Conservation (phyloP, 1,139 yeast species). For the Geotrichum armillariae region DNA sequence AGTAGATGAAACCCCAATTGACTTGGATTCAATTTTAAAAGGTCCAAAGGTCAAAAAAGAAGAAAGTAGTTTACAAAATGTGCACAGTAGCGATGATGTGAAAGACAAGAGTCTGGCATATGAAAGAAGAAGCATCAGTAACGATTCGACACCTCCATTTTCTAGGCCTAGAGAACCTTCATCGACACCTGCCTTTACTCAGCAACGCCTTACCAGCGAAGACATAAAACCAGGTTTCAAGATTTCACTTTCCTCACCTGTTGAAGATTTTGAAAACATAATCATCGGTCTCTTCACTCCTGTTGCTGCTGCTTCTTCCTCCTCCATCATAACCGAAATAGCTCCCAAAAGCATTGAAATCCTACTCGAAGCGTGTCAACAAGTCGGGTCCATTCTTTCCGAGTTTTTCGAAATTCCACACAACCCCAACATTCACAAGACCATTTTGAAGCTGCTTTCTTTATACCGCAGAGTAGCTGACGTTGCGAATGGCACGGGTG, state of each 20-base stretch:
- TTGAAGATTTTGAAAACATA: not conserved
- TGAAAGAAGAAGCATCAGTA: too few relatives aligned
- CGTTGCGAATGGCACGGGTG: too few relatives aligned
- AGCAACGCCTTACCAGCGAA: too few relatives aligned
- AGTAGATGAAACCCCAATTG: slow-evolving; percentile 7
- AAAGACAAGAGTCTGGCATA: too few relatives aligned
- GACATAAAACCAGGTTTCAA: not conserved
- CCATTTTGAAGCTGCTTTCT: not conserved
- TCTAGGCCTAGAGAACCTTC: too few relatives aligned
- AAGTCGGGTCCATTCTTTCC: not conserved
- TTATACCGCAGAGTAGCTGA: not conserved
- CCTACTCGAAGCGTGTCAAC: not conserved
- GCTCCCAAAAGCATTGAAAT: not conserved
- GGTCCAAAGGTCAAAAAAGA: not conserved
- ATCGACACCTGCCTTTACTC: too few relatives aligned
- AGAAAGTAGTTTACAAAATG: too few relatives aligned
- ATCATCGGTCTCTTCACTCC: too few relatives aligned
- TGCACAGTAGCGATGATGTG: too few relatives aligned
- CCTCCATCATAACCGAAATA: not conserved
- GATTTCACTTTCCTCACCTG: not conserved
- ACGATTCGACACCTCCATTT: slow-evolving; percentile 20
- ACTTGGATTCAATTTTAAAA: not conserved
- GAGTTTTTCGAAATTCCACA: not conserved
- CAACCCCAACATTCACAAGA: not conserved
- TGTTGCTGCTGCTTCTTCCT: not conserved